Percentiles rank a stretch among this genome's conserved stretches.
phyloP scores from a whole-genome alignment of 768 basidiomycete genomes.

The Tulasnella sp. region DNA sequence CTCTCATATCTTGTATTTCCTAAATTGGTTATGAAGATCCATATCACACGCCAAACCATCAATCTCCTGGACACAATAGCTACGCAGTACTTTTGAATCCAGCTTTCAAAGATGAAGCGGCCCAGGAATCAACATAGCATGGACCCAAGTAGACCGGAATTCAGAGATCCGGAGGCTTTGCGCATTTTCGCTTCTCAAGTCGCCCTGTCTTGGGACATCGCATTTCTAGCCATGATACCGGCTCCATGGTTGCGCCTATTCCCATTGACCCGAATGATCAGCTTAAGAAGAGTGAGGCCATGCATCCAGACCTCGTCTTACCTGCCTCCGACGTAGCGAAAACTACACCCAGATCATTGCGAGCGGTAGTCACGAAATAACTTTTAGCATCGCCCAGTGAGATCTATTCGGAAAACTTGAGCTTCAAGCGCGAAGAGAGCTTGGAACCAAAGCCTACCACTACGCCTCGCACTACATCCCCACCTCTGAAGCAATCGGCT shows the following conservation, averaged over 20 bases:
- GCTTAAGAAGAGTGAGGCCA: not conserved
- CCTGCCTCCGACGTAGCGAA: constrained; percentile 84
- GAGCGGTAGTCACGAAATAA: constrained; percentile 84
- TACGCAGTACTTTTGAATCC: not conserved
- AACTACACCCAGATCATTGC: constrained; percentile 84
- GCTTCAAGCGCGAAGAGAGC: not conserved
- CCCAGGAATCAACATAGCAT: not conserved
- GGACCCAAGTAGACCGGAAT: not conserved
- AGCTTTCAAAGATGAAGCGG: not conserved
- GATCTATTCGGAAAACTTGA: constrained; percentile 38
- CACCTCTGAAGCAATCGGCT: constrained; percentile 81
- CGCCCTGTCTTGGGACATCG: constrained; percentile 70
- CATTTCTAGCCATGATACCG: constrained; percentile 88
- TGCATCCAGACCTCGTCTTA: constrained; percentile 21
- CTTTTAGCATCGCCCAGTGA: constrained; percentile 85
- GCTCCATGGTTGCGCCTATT: constrained; percentile 68
- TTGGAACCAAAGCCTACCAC: constrained; percentile 45
- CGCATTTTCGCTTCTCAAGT: constrained; percentile 74
- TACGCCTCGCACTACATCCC: constrained; percentile 77
- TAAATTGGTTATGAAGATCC: not conserved
- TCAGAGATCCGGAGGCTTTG: constrained; percentile 61
- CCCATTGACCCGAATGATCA: not conserved
- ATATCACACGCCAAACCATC: not conserved
- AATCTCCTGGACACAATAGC: not conserved
- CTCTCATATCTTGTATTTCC: not conserved